Base-by-base conservation (phyloP, 345 rosid genomes). In the Kernera saxatilis region DNA sequence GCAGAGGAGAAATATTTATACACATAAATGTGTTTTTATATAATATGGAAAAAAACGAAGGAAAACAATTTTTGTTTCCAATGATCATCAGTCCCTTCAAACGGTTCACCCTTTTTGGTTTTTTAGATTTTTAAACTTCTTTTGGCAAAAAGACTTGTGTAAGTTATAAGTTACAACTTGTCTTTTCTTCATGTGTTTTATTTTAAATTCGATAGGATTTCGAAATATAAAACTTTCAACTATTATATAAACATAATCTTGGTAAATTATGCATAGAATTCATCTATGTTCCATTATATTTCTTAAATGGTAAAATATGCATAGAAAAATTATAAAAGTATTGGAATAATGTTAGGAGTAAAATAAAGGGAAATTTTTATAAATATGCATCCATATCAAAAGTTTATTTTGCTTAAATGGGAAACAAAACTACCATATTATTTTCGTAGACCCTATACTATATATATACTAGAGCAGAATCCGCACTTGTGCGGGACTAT, bases 31-130 rank as follows among this genome's bases (percentile, higher is more conserved):
- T 55, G 51, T 66, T 9, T 54, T 25, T 26, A 64, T 19, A 62
- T 67, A 32, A 32, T 18, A 57, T 56, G 73, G 59, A 52, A 58
- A 67, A 53, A 6, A 33, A 45, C n/a, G 37, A 49, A 51, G 78
- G 78, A 59, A 74, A 74, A 74, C 78, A 51, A 18, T 75, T 52
- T 21, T 60, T 75, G 73, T 75, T 75, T 75, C 78, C 78, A 58
- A 14, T 40, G 43, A 68, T 57, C 67, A 41, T 36, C 49, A 52
- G 63, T 46, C 65, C 57, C 71, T 72, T 72, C 64, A 43, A 64
- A 53, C 8, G 8, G 14, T 49, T 32, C 18, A 18, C 43, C 44
- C 8, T 19, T 66, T 57, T 27, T 58, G 6, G 22, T 67, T 66
- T 9, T 21, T 65, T 65, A 56, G 66, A 37, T 57, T 57, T 74